Evolutionary conservation across 148 eudicot genomes (phyloP), one percentile per base, ranked within the genome.

Genomic region (Suaeda aralocaspica): DNA sequence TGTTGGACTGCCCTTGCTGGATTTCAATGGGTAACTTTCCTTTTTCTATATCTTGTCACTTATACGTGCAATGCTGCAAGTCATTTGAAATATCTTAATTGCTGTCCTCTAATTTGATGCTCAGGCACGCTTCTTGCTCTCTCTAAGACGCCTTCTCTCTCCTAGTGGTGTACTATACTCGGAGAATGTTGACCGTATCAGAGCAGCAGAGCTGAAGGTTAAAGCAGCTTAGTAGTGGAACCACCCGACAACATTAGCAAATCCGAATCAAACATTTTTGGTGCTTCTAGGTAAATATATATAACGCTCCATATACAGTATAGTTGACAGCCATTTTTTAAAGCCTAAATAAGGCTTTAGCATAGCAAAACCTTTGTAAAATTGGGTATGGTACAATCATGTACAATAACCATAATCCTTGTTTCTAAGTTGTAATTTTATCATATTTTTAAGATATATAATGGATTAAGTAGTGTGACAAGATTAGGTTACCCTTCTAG

Each of bases 1-100:
- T 87, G 87, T 75, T 91, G 95, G 96, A 71, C 71, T 50, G 84
- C 85, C 33, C 96, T 93, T 14, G 95, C 86, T 30, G 90, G 84
- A 67, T 91, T 87, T 71, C 92, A 88, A 77, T 89, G 87, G 88
- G 91, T 88, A 83, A 79, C 56, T 12, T 34, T 24, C 22, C 51
- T 19, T 63, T 68, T 1, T 51, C 14, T 49, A 26, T 28, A 22
- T 36, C 55, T 45, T 18, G 22, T 34, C 36, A 76, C 51, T 21
- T n/a, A 56, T 62, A 33, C 67, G 41, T 36, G 4, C 41, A 36
- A 36, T 42, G 28, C 34, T 10, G 46, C 66, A 62, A 39, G 1
- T 41, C 64, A 18, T 41, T 56, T 41, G 4, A 66, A 57, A 61
- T 67, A 48, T n/a, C 39, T 46, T 72, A n/a, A 65, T 5, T 9